phyloP scores from a whole-genome alignment of 176 grass and related monocot genomes.

The Elymus sibiricus region DNA sequence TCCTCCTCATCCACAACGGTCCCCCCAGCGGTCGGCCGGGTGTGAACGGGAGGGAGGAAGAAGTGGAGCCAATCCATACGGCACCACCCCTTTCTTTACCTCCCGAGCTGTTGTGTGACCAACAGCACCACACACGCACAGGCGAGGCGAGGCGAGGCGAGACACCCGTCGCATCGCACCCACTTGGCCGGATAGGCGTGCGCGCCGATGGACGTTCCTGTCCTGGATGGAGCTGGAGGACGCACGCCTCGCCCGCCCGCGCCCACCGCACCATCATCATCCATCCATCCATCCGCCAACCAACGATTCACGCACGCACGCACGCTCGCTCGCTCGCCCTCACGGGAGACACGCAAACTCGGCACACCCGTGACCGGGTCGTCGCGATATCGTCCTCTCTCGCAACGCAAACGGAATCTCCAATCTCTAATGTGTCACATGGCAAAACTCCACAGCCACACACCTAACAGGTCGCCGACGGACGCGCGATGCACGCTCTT shows the following conservation, averaged over 20 bases:
- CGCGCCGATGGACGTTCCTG: constrained; percentile 1
- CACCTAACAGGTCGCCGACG: background rate
- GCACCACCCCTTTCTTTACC: background rate
- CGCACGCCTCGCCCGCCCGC: constrained; percentile 3
- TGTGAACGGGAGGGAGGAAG: background rate
- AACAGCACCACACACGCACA: constrained; percentile 3
- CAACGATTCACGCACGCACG: background rate
- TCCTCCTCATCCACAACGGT: constrained; percentile 25
- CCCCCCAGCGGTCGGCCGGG: constrained; percentile 18
- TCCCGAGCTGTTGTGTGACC: background rate
- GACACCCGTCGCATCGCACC: constrained; percentile 12
- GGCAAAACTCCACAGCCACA: background rate
- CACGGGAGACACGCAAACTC: constrained; percentile 15
- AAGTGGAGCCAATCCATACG: constrained; percentile 29
- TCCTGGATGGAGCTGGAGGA: constrained; percentile 9
- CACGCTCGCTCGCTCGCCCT: too few species aligned
- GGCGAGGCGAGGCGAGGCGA: background rate
- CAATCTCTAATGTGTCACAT: background rate
- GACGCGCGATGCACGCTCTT: background rate
- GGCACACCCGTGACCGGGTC: constrained; percentile 16
- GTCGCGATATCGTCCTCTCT: background rate
- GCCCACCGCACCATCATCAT: background rate
- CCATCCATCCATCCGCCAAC: background rate
- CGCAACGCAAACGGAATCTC: constrained; percentile 8
- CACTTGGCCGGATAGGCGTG: constrained; percentile 32